These are phyloP conservation scores for Lentinula novae-zelandiae DNA, from an alignment of 1,284 basidiomycete species.

Conservation along the genomic window DNA sequence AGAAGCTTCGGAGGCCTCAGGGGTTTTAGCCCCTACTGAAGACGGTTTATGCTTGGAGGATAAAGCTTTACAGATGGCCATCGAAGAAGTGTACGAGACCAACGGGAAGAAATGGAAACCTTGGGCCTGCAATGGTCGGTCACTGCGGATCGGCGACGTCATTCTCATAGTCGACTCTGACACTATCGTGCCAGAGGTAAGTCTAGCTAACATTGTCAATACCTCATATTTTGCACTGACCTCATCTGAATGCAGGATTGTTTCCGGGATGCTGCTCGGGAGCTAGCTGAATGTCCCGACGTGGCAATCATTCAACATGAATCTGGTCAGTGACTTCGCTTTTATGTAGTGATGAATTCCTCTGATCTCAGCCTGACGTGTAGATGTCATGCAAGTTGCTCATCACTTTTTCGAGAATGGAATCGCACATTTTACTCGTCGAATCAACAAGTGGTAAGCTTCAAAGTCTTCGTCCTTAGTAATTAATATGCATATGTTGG, in stretches of 20 bases:
- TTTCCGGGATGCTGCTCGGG: constrained; percentile 79
- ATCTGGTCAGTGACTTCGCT: constrained; percentile 41
- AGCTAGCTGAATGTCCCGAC: constrained; percentile 74
- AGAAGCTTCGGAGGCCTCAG: constrained; percentile 33
- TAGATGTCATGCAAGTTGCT: constrained; percentile 79
- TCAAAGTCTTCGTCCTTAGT: constrained; percentile 26
- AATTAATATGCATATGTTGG: background rate
- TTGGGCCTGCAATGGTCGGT: constrained; percentile 61
- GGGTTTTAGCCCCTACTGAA: constrained; percentile 17
- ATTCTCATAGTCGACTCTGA: constrained; percentile 78
- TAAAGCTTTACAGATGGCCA: constrained; percentile 55
- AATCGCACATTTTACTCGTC: constrained; percentile 76
- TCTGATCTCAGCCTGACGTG: background rate
- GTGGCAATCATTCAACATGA: constrained; percentile 84
- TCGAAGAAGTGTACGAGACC: constrained; percentile 65
- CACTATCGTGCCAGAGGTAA: constrained; percentile 76
- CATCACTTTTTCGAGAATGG: constrained; percentile 86
- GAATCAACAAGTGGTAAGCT: constrained; percentile 42
- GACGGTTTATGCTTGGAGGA: constrained; percentile 49
- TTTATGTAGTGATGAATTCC: background rate
- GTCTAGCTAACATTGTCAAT: background rate
- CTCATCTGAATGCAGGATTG: constrained; percentile 50
- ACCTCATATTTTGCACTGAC: background rate
- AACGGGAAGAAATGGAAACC: constrained; percentile 52
- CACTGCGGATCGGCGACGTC: constrained; percentile 58